phyloP scores from a whole-genome alignment of 2,329 filamentous ascomycete species.

The Diaporthe destruens region DNA sequence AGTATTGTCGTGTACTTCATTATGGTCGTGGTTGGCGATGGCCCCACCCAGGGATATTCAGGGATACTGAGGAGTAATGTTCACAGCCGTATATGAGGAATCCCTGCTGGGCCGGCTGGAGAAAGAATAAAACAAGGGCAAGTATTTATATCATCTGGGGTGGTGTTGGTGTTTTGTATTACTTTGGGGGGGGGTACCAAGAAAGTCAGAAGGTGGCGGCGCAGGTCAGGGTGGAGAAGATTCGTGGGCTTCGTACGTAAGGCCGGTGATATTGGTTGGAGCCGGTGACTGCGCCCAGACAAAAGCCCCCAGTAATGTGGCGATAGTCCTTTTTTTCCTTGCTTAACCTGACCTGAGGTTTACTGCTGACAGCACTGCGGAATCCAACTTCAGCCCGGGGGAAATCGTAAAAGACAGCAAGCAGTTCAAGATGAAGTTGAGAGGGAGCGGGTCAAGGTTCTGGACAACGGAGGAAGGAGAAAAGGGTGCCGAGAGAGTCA shows the following conservation, averaged over 20 bases:
- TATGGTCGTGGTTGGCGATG: conserved; percentile 33
- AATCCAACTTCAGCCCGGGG: conserved; percentile 14
- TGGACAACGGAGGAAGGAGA: background rate
- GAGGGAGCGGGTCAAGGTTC: conserved; percentile 14
- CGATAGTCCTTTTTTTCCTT: conserved; percentile 1
- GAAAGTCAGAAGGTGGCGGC: conserved; percentile 26
- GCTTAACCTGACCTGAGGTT: conserved; percentile 13
- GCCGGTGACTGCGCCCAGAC: conserved; percentile 16
- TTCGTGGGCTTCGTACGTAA: conserved; percentile 41
- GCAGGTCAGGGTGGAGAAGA: conserved; percentile 37
- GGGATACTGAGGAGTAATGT: background rate
- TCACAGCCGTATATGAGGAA: background rate
- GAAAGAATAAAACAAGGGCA: background rate
- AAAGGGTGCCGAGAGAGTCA: conserved; percentile 18
- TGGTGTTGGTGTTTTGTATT: conserved; percentile 23
- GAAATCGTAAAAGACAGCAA: conserved; percentile 6
- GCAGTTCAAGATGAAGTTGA: conserved; percentile 14
- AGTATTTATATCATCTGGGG: conserved; percentile 33
- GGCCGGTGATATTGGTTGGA: conserved; percentile 27
- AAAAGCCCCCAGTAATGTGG: conserved; percentile 23
- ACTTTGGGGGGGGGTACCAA: conserved; percentile 19
- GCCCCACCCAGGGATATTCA: background rate
- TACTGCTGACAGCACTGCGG: conserved; percentile 5
- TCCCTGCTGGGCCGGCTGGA: conserved; percentile 21
- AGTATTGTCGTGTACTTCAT: conserved; percentile 55